Evolutionary conservation across 164 flowering plant species (phyloP), one percentile per base, ranked within the genome.

Genomic region (Litsea cubeba): DNA sequence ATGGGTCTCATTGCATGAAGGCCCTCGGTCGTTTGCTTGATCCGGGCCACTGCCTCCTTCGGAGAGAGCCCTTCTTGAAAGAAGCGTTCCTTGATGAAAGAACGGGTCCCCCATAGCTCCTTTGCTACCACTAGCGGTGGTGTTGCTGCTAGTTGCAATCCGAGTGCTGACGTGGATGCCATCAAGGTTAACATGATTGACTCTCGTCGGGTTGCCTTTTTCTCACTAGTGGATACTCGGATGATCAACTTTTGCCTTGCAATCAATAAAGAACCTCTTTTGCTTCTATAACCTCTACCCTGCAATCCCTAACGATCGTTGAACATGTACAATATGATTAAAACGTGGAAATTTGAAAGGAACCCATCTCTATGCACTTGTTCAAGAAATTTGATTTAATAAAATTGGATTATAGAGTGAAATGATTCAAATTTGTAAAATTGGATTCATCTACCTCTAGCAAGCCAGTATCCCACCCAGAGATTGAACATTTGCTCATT

Each of bases 61-160:
- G 94, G 94, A 1, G 98, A 89, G 65, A 94, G 79, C 12, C 90
- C 92, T 0, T 95, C 97, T 73, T 85, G 83, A 64, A 92, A 92
- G 70, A 80, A 92, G 18, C 74, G 72, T 46, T 92, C 97, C 82
- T 40, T 62, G 0, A 90, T 6, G 57, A 90, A 88, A 0, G 98
- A 92, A n/a, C 87, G 83, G 1, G 89, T 84, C 14, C 97, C 97
- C 98, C 94, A 94, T 25, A 77, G 87, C 79, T 94, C 74, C 20
- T 30, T 79, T 0, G 92, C 94, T 22, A 79, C 71, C 10, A 91
- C 88, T 5, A 49, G 4, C 6, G 85, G 85, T 5, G 87, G 60
- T 14, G 72, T 25, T 40, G 35, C 46, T 20, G 46, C 63, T 24
- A 74, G 76, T 64, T 24, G 67, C 14, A 64, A 11, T n/a, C 69